Percentiles rank a stretch among this genome's conserved stretches.
Evolutionary conservation across 345 rosid species (phyloP).

Genomic region (Chamaenerion angustifolium): DNA sequence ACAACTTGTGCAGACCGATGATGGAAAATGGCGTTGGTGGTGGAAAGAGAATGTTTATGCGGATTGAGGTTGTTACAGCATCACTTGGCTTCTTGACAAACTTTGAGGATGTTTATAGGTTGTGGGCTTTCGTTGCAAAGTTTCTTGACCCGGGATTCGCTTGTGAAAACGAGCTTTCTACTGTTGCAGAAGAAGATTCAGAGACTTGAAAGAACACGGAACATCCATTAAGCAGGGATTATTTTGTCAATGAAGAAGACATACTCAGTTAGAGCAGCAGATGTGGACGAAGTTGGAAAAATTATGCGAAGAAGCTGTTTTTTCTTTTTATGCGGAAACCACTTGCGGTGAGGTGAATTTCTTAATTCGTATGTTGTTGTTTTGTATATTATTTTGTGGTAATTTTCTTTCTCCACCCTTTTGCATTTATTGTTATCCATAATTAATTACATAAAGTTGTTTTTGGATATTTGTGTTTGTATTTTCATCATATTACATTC

Average conservation of each 20-base stretch:
- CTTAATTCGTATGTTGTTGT: constrained; percentile 35
- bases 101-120: constrained; percentile 88
- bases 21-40: constrained; percentile 32
- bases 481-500: too few species aligned
- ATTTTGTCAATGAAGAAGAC: constrained; percentile 7
- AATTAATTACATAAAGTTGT: too few species aligned
- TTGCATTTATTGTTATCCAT: constrained; percentile 33
- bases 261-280: constrained; percentile 1
- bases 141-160: constrained; percentile 65
- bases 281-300: constrained; percentile 2
- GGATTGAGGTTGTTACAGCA: constrained; percentile 90
- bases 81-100: constrained; percentile 89
- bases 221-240: constrained; percentile 1
- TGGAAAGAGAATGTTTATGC: constrained; percentile 47
- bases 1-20: constrained; percentile 52
- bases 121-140: constrained; percentile 87
- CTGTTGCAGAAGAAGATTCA: constrained; percentile 50
- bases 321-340: constrained; percentile 18
- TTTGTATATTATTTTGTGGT: constrained; percentile 10
- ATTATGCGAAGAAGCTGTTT: constrained; percentile 11
- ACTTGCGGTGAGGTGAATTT: constrained; percentile 27
- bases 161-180: constrained; percentile 56
- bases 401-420: constrained; percentile 14
- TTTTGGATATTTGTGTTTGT: too few species aligned
- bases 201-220: constrained; percentile 45